Conservation (phyloP, 139 green algal species). For the Chlamydomonas schloesseri region DNA sequence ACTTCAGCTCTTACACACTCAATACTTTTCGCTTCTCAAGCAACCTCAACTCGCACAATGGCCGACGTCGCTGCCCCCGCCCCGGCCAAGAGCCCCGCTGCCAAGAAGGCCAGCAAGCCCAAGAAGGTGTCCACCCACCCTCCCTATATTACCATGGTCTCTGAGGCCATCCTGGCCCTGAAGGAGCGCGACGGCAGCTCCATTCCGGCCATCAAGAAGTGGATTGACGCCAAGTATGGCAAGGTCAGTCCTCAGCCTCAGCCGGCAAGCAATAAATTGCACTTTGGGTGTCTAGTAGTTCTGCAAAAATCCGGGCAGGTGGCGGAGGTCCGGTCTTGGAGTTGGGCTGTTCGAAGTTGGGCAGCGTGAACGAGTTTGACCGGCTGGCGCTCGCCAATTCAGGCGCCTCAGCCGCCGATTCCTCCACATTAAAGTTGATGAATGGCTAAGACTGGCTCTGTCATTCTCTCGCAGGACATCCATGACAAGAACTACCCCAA, state of each 20-base stretch:
- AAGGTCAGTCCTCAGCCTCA: slow-evolving; percentile 20
- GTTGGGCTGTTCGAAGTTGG: background rate
- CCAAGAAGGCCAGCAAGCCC: slow-evolving; percentile 69
- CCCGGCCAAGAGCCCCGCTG: background rate
- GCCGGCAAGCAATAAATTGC: too few relatives aligned
- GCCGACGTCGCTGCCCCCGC: background rate
- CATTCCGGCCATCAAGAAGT: slow-evolving; percentile 84
- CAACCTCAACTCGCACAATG: background rate
- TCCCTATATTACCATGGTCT: slow-evolving; percentile 39
- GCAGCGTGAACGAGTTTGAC: background rate
- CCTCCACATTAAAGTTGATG: too few relatives aligned
- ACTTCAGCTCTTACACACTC: background rate
- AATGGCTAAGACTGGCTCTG: background rate
- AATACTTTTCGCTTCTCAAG: background rate
- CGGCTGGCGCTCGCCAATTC: background rate
- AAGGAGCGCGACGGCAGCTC: slow-evolving; percentile 84
- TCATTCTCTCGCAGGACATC: slow-evolving; percentile 19
- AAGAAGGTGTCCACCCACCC: slow-evolving; percentile 21
- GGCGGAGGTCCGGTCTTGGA: background rate
- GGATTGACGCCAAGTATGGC: slow-evolving; percentile 74
- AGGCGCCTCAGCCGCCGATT: background rate
- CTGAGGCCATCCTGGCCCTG: slow-evolving; percentile 77
- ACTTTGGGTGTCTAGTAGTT: background rate
- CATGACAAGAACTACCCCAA: slow-evolving; percentile 71
- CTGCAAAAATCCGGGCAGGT: background rate